These are phyloP conservation scores for Talaromyces ruber DNA, from an alignment of 495 filamentous ascomycete genomes.

Conservation along the genomic window DNA sequence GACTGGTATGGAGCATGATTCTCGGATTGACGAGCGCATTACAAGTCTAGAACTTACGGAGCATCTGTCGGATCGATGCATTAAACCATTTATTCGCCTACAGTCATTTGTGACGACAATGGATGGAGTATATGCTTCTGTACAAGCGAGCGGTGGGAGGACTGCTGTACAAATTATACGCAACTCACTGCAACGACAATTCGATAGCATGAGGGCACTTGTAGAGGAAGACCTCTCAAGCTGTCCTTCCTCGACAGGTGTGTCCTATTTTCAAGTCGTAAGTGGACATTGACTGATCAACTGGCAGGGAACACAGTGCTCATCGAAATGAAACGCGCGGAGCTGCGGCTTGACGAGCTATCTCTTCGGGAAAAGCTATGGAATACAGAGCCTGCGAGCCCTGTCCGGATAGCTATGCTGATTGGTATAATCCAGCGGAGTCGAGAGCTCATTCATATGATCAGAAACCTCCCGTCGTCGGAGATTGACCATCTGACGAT, in stretches of 20 bases:
- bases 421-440: conserved; percentile 8
- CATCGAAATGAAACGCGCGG: conserved; percentile 12
- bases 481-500: conserved; percentile 12
- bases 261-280: not conserved
- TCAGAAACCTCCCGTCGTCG: conserved; percentile 3
- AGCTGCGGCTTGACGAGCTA: conserved; percentile 11
- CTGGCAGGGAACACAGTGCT: conserved; percentile 9
- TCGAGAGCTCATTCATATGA: conserved; percentile 11
- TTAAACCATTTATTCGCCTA: conserved; percentile 11
- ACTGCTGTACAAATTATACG: conserved; percentile 6
- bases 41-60: conserved; percentile 2
- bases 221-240: conserved; percentile 7
- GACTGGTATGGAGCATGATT: conserved; percentile 9
- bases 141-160: conserved; percentile 10
- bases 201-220: conserved; percentile 9
- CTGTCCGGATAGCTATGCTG: conserved; percentile 10
- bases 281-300: conserved; percentile 4
- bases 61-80: conserved; percentile 11
- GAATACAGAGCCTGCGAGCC: conserved; percentile 7
- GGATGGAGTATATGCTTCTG: conserved; percentile 10
- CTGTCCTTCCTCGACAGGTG: conserved; percentile 10
- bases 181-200: conserved; percentile 11
- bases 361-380: conserved; percentile 12
- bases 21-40: conserved; percentile 7
- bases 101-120: conserved; percentile 11